Conservation (phyloP, 768 basidiomycete species). For the Tulasnella sp. region DNA sequence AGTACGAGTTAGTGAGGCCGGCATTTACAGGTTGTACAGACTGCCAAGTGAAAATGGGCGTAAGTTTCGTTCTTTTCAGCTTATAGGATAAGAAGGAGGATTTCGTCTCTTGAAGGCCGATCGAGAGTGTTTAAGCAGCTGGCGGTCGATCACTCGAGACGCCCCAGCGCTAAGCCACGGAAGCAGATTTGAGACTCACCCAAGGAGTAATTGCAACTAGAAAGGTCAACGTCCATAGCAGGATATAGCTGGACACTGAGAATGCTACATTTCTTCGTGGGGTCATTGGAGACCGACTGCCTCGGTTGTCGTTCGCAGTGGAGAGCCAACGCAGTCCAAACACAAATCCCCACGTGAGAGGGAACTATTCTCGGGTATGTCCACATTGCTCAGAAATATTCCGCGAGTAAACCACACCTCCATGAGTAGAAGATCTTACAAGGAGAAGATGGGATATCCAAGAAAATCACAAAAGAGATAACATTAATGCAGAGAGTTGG, state of each 20-base stretch:
- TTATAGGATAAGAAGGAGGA: background rate
- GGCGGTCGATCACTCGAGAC: background rate
- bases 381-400: background rate
- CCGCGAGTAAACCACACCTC: background rate
- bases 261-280: background rate
- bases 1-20: constrained; percentile 39
- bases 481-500: background rate
- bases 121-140: background rate
- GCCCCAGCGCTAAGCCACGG: background rate
- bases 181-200: background rate
- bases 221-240: background rate
- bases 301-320: background rate
- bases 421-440: background rate
- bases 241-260: background rate
- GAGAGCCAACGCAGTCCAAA: background rate
- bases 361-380: background rate
- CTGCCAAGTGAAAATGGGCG: background rate
- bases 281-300: background rate
- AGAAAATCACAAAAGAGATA: background rate
- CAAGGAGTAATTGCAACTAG: background rate
- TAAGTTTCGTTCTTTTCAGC: background rate
- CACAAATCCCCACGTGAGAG: constrained; percentile 1
- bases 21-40: constrained; percentile 18
- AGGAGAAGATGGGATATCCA: background rate
- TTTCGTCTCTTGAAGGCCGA: background rate